These are phyloP conservation scores for Colletotrichum tanaceti DNA, from an alignment of 2,329 filamentous ascomycete species.

Conservation along the genomic window DNA sequence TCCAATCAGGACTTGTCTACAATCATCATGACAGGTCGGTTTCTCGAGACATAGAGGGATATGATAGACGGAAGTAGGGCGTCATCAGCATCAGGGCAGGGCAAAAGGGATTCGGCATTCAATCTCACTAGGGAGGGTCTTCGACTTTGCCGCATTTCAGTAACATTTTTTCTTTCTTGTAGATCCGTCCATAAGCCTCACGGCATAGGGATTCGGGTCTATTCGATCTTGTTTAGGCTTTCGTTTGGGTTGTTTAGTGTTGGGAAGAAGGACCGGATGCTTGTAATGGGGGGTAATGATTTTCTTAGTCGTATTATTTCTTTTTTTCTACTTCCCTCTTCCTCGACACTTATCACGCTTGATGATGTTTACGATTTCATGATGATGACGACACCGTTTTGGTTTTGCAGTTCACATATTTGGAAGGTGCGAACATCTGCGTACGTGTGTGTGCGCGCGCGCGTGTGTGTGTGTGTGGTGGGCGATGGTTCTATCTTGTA, in stretches of 20 bases:
- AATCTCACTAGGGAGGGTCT: slow-evolving; percentile 12
- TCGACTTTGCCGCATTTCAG: slow-evolving; percentile 17
- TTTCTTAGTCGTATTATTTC: neutral
- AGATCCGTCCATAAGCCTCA: neutral
- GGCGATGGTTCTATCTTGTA: neutral
- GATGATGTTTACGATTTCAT: slow-evolving; percentile 14
- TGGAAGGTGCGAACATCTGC: neutral
- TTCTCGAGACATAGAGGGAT: slow-evolving; percentile 17
- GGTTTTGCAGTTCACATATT: neutral
- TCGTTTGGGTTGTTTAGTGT: neutral
- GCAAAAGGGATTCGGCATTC: slow-evolving; percentile 18
- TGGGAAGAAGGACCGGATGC: neutral
- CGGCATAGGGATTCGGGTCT: neutral
- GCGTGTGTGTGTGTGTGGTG: neutral
- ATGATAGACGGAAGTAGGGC: slow-evolving; percentile 8
- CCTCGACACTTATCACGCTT: neutral
- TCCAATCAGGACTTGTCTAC: slow-evolving; percentile 16
- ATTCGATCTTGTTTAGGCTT: neutral
- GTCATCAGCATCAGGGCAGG: slow-evolving; percentile 20
- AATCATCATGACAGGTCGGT: neutral
- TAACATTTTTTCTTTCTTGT: neutral
- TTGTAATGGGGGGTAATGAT: neutral
- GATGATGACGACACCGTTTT: neutral
- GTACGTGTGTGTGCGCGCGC: neutral
- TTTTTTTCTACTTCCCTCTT: neutral